Base-by-base conservation (phyloP, 306 rosid species). In the Inga laurina region DNA sequence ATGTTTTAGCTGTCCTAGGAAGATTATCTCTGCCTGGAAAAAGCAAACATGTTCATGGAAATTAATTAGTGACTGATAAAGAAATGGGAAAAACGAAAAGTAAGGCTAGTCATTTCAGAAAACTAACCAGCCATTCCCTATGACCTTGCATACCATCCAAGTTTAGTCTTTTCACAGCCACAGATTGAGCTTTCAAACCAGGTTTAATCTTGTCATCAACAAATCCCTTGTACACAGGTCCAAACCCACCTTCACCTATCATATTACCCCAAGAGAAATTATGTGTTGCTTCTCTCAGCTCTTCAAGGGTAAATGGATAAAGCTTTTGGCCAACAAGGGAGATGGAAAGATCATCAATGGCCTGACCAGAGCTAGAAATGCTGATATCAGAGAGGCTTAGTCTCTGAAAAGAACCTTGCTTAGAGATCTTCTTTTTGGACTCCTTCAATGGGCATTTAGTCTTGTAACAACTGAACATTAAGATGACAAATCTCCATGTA, bases 161-260 rank as follows among this genome's bases (percentile, higher is more conserved):
- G 84, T 95, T 91, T 56, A 95, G 85, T 18, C 90, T 34, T 77
- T 95, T 95, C 57, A 95, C 98, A 34, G 98, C 98, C 2, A 95
- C 94, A 59, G 97, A 82, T 78, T 93, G 97, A 75, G 98, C 88
- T 85, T 89, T 85, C 89, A 93, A 84, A 34, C 94, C 91, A 16
- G 78, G 82, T 74, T 90, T 88, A n/a, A 89, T 88, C 69, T 85
- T 85, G 57, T 88, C 93, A 77, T 88, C 97, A 69, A 95, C 27
- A 72, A 95, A 93, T 0, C 98, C 98, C 59, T 95, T 93, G 82
- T 86, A 91, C 35, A 95, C 98, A 13, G 97, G 97, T 43, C 98
- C 98, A 85, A 95, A 95, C 59, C 98, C 98, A 8, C 98, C 98
- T 82, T 93, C 97, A 30, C 98, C 98, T 3, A 95, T 89, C 87